phyloP scores from a whole-genome alignment of 345 rosid genomes.

The Eutrema japonicum region DNA sequence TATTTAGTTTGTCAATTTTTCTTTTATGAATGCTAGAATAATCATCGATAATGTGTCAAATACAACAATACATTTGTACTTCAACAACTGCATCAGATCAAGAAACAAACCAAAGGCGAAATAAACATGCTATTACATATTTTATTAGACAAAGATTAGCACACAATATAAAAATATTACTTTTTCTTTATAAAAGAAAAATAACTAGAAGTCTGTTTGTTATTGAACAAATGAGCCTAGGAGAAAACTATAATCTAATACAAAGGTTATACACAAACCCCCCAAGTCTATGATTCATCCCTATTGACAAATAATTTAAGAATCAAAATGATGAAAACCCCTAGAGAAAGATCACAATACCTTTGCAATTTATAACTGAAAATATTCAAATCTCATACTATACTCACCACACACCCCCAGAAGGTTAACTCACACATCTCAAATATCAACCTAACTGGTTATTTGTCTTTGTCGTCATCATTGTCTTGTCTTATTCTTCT shows the following conservation, averaged over 20 bases:
- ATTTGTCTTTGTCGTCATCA: conserved; percentile 3
- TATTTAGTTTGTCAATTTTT: too few relatives aligned
- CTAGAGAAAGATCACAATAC: conserved; percentile 41
- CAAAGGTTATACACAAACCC: conserved; percentile 42
- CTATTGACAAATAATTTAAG: conserved; percentile 42
- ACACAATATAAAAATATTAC: conserved; percentile 13
- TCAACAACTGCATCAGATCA: neutral
- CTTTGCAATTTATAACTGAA: conserved; percentile 30
- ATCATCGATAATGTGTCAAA: neutral
- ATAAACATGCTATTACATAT: conserved; percentile 7
- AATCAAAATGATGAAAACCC: conserved; percentile 20
- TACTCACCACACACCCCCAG: conserved; percentile 43
- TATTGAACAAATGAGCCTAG: conserved; percentile 37
- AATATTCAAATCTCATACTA: conserved; percentile 39
- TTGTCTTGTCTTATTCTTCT: conserved; percentile 29
- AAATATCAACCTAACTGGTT: conserved; percentile 37
- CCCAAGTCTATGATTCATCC: conserved; percentile 33
- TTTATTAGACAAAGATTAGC: conserved; percentile 14
- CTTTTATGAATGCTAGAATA: too few relatives aligned
- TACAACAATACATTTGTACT: neutral
- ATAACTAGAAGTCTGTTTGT: conserved; percentile 34
- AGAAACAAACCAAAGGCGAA: neutral
- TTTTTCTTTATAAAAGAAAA: conserved; percentile 1
- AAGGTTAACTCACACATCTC: conserved; percentile 36
- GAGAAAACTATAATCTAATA: conserved; percentile 39